phyloP scores from a whole-genome alignment of 225 moss, liverwort and hornwort species.

The Marchantia paleacea region DNA sequence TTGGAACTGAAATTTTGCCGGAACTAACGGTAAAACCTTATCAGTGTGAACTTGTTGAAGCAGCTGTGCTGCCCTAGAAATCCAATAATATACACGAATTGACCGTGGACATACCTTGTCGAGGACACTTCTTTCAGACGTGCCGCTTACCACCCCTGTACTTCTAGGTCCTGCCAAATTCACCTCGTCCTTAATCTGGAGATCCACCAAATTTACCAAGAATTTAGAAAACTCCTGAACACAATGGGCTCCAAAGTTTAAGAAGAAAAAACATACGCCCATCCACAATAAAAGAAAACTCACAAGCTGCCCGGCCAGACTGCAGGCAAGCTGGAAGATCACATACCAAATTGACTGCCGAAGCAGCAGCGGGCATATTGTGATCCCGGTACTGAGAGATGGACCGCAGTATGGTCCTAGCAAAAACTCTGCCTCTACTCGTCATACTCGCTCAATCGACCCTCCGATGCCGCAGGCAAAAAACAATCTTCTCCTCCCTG shows the following conservation, averaged over 20 bases:
- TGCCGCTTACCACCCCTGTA: not conserved
- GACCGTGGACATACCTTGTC: slow-evolving; percentile 17
- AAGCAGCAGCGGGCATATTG: slow-evolving; percentile 13
- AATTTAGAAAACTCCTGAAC: not conserved
- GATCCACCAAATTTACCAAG: not conserved
- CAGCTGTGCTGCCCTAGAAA: not conserved
- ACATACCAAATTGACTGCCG: slow-evolving; percentile 16
- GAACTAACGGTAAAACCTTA: not conserved
- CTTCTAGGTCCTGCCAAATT: slow-evolving; percentile 19
- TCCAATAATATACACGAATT: not conserved
- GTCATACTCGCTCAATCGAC: slow-evolving; percentile 30
- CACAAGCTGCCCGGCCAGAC: not conserved
- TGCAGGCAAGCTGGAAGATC: not conserved
- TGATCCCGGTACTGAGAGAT: slow-evolving; percentile 26
- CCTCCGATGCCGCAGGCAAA: not conserved
- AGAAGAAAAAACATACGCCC: not conserved
- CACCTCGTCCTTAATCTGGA: slow-evolving; percentile 35
- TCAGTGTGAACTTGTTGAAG: not conserved
- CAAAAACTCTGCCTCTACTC: slow-evolving; percentile 29
- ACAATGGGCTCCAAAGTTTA: not conserved
- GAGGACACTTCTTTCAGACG: not conserved
- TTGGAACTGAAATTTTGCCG: not conserved
- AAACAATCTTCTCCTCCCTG: not conserved
- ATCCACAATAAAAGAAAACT: not conserved
- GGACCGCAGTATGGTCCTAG: slow-evolving; percentile 29